Evolutionary conservation across 371 early-diverging fungal species (phyloP), one percentile per base, ranked within the genome.

Genomic region (Mucor sp.): DNA sequence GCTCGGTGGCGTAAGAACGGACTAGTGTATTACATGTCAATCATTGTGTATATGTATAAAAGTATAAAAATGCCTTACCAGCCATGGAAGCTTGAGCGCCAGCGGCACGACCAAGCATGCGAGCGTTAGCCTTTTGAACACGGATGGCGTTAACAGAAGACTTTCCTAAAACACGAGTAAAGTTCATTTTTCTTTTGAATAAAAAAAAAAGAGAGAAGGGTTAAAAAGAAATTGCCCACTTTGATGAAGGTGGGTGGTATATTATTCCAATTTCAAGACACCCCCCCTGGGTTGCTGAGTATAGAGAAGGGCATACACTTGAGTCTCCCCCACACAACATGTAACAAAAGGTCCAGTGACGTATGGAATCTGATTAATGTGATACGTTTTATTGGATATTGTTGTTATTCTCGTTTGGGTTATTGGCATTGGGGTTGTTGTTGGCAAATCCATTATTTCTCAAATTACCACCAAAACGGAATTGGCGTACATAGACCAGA

Each of bases 401-500:
- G 28, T 55, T 28, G 27, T 55, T 55, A 55, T 55, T 28, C 27
- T 55, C 17, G 6, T 55, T 55, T 1, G 27, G 12, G 25, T 55
- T 53, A 19, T 53, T 53, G 8, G 53, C 23, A 27, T 53, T 53
- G 0, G 25, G 53, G 28, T 27, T n/a, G n/a, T n/a, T 28, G 5
- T 57, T 57, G 8, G n/a, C 32, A 11, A 57, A n/a, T 5, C 57
- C 57, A n/a, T 62, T 43, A 6, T 61, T 41, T 30, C 43, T 23
- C 19, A 43, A n/a, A 44, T 61, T 61, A 21, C 64, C 64, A 21
- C 58, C 58, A 62, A 67, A 67, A 33, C 89, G 79, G 66, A 85
- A 84, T 58, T 89, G 89, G 4, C 90, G 81, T 12, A 89, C 80
- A 72, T 88, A 89, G 35, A 89, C 84, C 58, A 90, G 58, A 75